Conservation (phyloP, 306 rosid genomes). For the Lithocarpus polystachyus region DNA sequence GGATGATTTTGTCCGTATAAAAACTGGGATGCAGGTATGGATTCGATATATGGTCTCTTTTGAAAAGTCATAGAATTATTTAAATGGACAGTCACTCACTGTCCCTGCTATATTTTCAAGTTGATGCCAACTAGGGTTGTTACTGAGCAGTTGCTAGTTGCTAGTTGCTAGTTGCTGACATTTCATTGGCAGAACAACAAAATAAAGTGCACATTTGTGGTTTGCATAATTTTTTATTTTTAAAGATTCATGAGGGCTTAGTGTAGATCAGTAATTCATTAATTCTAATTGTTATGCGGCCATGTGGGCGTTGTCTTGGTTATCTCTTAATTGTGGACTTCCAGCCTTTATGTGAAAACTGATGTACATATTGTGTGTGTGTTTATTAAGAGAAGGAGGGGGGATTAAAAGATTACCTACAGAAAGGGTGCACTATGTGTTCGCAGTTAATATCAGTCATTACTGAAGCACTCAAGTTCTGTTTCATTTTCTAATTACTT, state of each 20-base stretch:
- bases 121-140: neutral
- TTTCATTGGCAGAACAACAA: neutral
- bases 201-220: conserved; percentile 8
- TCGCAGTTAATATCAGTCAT: conserved; percentile 1
- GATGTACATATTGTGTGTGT: too few species aligned
- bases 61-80: neutral
- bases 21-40: conserved; percentile 81
- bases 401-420: too few species aligned
- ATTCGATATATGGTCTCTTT: conserved; percentile 13
- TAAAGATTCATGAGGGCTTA: too few species aligned
- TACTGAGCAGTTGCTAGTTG: conserved; percentile 11
- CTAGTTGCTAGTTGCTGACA: conserved; percentile 12
- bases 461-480: neutral
- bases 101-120: neutral
- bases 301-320: too few species aligned
- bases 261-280: too few species aligned
- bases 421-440: neutral
- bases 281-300: too few species aligned
- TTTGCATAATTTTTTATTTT: neutral
- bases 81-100: neutral
- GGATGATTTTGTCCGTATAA: conserved; percentile 73
- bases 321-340: too few species aligned
- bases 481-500: conserved; percentile 21
- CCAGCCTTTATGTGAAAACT: too few species aligned
- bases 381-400: too few species aligned